Evolutionary conservation across 2,329 filamentous ascomycete genomes (phyloP).

Genomic region (Hypomyces perniciosus): DNA sequence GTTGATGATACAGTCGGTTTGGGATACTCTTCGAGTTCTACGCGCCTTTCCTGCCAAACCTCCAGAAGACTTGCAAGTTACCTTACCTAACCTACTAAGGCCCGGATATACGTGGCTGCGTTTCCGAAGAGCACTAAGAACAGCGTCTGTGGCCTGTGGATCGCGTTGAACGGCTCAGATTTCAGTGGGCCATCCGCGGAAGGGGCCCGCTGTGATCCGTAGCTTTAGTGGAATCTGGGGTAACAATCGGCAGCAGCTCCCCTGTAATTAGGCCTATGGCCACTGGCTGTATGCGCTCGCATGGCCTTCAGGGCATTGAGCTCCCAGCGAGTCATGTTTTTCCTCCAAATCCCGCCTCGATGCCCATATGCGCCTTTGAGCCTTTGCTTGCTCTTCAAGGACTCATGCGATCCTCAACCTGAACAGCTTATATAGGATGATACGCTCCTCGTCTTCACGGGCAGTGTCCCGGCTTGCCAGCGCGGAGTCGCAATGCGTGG

Average conservation of each 20-base stretch:
- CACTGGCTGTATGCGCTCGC: no score
- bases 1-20: background rate
- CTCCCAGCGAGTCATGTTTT: no score
- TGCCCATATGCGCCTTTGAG: background rate
- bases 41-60: background rate
- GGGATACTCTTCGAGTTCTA: background rate
- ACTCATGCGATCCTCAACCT: background rate
- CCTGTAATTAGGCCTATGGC: slow-evolving; percentile 4
- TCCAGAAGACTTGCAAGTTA: background rate
- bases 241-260: background rate
- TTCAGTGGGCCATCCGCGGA: slow-evolving; percentile 9
- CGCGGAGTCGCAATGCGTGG: slow-evolving; percentile 3
- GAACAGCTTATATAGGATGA: slow-evolving; percentile 11
- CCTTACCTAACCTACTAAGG: no score
- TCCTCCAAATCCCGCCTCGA: background rate
- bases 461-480: slow-evolving; percentile 8
- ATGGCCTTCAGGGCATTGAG: no score
- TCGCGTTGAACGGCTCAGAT: background rate
- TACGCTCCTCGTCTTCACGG: slow-evolving; percentile 13
- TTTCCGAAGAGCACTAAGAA: slow-evolving; percentile 3
- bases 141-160: background rate
- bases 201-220: background rate
- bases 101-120: slow-evolving; percentile 13
- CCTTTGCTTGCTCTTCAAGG: background rate
- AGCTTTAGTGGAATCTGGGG: slow-evolving; percentile 11